These are phyloP conservation scores for Spiraea crenata DNA, from an alignment of 331 rosid genomes.

Conservation along the genomic window DNA sequence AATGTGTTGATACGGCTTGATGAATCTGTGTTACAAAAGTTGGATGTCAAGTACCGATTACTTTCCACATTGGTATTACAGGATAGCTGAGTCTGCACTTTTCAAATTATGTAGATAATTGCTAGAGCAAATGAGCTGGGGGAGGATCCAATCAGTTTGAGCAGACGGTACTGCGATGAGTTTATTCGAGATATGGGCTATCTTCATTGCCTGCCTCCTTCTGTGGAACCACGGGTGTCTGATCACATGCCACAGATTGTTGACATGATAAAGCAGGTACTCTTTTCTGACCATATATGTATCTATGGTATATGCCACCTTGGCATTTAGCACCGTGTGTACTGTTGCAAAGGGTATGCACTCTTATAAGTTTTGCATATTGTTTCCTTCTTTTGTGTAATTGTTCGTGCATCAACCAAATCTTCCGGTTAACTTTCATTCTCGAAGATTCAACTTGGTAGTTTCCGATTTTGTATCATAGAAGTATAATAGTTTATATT, in stretches of 20 bases:
- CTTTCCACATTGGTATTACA: conserved; percentile 72
- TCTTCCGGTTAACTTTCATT: neutral
- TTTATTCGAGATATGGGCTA: conserved; percentile 67
- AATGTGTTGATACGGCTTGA: conserved; percentile 16
- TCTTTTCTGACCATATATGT: neutral
- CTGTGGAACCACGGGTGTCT: conserved; percentile 88
- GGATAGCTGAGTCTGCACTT: conserved; percentile 94
- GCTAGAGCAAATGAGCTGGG: conserved; percentile 82
- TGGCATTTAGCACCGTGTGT: neutral
- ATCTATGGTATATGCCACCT: conserved; percentile 4
- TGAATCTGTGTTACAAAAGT: conserved; percentile 7
- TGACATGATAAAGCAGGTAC: conserved; percentile 83
- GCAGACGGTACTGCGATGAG: conserved; percentile 78
- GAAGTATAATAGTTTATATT: neutral
- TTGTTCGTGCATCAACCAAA: neutral
- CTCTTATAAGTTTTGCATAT: neutral
- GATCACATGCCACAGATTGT: conserved; percentile 88
- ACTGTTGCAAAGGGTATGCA: neutral
- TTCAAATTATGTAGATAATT: conserved; percentile 96
- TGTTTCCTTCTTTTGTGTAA: conserved; percentile 10
- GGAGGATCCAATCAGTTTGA: conserved; percentile 83
- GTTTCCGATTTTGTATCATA: neutral
- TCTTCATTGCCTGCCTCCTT: conserved; percentile 78
- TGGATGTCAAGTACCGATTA: conserved; percentile 49
- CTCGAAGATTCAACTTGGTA: neutral